A percentile compares a stretch with the other conserved stretches of the same genome.
Conservation (phyloP, 495 filamentous ascomycete species). For the Hypoxylon cercidicola region DNA sequence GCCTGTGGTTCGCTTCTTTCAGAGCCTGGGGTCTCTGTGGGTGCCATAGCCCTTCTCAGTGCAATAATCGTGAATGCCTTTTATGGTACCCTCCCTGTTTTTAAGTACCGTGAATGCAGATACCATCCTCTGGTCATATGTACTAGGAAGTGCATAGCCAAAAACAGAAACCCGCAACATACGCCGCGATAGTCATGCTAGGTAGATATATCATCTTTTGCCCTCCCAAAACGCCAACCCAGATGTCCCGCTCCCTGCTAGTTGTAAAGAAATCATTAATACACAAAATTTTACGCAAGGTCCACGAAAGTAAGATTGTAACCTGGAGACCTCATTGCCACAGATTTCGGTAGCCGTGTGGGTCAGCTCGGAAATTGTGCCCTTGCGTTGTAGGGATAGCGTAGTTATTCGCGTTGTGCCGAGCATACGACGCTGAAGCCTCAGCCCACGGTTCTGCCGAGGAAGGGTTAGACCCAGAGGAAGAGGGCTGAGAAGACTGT, state of each 20-base stretch:
- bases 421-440: slow-evolving; percentile 21
- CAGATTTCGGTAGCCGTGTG: slow-evolving; percentile 30
- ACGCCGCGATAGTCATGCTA: slow-evolving; percentile 34
- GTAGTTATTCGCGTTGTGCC: slow-evolving; percentile 22
- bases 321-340: slow-evolving; percentile 33
- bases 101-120: slow-evolving; percentile 26
- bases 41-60: slow-evolving; percentile 16
- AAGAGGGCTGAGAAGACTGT: slow-evolving; percentile 16
- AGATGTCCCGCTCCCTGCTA: slow-evolving; percentile 7
- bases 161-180: slow-evolving; percentile 20
- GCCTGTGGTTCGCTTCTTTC: slow-evolving; percentile 29
- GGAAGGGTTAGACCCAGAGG: slow-evolving; percentile 17
- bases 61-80: slow-evolving; percentile 22
- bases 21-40: slow-evolving; percentile 21
- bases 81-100: slow-evolving; percentile 11
- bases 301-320: neutral
- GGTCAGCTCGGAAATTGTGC: slow-evolving; percentile 16
- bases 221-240: slow-evolving; percentile 29
- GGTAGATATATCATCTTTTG: slow-evolving; percentile 4
- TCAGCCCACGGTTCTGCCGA: slow-evolving; percentile 32
- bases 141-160: slow-evolving; percentile 3
- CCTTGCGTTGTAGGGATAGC: slow-evolving; percentile 37
- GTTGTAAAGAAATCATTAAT: slow-evolving; percentile 27
- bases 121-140: slow-evolving; percentile 24
- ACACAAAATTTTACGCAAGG: slow-evolving; percentile 12